These are phyloP conservation scores for Stagonosporopsis vannaccii DNA, from an alignment of 2,329 filamentous ascomycete species.

Conservation along the genomic window DNA sequence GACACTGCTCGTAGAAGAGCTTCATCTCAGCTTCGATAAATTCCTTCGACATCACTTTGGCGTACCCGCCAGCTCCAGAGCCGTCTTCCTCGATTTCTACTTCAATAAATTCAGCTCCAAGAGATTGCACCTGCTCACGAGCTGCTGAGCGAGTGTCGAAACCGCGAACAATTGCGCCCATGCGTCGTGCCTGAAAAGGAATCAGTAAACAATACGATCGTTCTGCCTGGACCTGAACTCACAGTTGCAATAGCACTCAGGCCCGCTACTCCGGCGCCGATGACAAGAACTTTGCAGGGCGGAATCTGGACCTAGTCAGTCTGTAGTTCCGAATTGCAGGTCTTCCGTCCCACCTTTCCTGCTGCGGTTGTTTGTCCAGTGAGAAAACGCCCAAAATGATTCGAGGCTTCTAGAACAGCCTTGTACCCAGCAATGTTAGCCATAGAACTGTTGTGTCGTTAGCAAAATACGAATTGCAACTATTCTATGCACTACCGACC, in stretches of 20 bases:
- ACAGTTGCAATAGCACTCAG: conserved; percentile 84
- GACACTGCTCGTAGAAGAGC: conserved; percentile 84
- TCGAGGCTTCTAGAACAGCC: conserved; percentile 86
- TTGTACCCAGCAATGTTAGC: conserved; percentile 95
- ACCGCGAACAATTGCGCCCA: conserved; percentile 88
- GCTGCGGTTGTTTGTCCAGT: conserved; percentile 91
- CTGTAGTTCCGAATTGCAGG: accelerated
- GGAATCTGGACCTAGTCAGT: conserved; percentile 68
- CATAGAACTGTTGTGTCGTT: conserved; percentile 72
- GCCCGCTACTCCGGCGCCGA: conserved; percentile 88
- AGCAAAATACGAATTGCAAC: not conserved
- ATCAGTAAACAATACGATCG: conserved; percentile 1
- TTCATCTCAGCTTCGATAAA: conserved; percentile 95
- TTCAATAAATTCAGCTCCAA: conserved; percentile 89
- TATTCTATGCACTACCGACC: conserved; percentile 16
- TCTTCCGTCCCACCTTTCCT: conserved; percentile 56
- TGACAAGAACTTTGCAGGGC: conserved; percentile 87
- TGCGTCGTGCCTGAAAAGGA: conserved; percentile 67
- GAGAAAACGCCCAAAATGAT: conserved; percentile 86
- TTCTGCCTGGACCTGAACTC: conserved; percentile 36
- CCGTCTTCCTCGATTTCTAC: conserved; percentile 86
- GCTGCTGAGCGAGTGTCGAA: conserved; percentile 92
- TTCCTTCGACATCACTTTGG: conserved; percentile 92
- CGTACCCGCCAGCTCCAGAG: conserved; percentile 83
- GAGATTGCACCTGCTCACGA: conserved; percentile 86